A percentile compares a stretch with the other conserved stretches of the same genome.
phyloP scores from a whole-genome alignment of 2,329 filamentous ascomycete species.

The Tolypocladium paradoxum region DNA sequence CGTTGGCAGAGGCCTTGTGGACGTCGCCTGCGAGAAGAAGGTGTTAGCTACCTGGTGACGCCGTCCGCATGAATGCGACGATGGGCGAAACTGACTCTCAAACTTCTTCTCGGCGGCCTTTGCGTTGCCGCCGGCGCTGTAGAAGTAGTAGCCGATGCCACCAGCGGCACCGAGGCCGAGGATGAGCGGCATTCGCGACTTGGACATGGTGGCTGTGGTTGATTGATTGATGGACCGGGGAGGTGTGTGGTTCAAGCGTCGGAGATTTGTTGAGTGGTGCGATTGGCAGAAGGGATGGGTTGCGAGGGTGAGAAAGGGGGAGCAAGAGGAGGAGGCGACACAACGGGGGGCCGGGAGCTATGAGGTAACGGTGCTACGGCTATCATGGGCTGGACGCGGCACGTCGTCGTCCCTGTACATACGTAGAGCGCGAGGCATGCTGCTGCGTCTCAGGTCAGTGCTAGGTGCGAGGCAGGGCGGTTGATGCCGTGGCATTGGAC shows the following conservation, averaged over 20 bases:
- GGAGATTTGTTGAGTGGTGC: neutral
- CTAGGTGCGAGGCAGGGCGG: neutral
- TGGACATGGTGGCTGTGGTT: constrained; percentile 28
- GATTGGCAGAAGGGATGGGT: neutral
- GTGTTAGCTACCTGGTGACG: neutral
- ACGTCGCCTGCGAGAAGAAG: constrained; percentile 55
- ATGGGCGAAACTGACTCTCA: constrained; percentile 47
- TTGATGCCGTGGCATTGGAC: neutral
- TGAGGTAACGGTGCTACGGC: neutral
- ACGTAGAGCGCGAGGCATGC: too few species aligned
- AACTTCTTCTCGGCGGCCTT: constrained; percentile 78
- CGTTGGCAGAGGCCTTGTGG: constrained; percentile 53
- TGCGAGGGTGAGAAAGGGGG: neutral
- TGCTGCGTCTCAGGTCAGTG: neutral
- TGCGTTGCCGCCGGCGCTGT: constrained; percentile 69
- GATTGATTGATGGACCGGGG: neutral
- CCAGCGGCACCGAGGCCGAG: constrained; percentile 54
- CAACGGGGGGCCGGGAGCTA: neutral
- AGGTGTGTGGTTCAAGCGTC: neutral
- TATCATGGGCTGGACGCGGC: constrained; percentile 1
- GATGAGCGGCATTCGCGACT: constrained; percentile 34
- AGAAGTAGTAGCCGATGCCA: constrained; percentile 82
- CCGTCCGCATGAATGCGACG: neutral
- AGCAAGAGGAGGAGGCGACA: neutral
- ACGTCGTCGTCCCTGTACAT: neutral